Conservation (phyloP, 805 yeast species). For the Yarrowia sp. region DNA sequence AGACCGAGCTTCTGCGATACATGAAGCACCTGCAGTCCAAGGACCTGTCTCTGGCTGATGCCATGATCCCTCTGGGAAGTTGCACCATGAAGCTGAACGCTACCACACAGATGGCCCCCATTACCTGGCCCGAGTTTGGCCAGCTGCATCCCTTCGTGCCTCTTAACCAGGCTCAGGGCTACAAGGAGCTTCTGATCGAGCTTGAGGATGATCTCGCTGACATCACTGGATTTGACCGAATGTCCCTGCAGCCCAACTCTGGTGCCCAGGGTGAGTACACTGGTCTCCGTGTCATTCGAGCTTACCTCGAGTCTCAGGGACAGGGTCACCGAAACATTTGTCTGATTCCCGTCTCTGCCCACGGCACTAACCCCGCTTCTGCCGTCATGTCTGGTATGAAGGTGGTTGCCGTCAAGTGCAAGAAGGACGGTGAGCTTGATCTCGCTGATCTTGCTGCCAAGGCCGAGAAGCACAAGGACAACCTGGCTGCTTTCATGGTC, state of each 20-base stretch:
- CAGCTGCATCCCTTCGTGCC: slow-evolving; percentile 94
- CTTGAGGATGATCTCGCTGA: slow-evolving; percentile 82
- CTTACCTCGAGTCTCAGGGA: slow-evolving; percentile 69
- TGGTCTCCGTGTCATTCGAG: slow-evolving; percentile 81
- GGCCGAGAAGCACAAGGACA: slow-evolving; percentile 64
- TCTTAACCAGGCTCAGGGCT: slow-evolving; percentile 82
- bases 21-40: slow-evolving; percentile 78
- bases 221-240: slow-evolving; percentile 89
- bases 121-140: slow-evolving; percentile 91
- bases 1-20: slow-evolving; percentile 91
- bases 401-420: slow-evolving; percentile 89
- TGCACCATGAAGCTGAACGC: slow-evolving; percentile 98
- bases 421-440: slow-evolving; percentile 81
- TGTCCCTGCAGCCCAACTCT: slow-evolving; percentile 92
- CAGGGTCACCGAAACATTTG: slow-evolving; percentile 77
- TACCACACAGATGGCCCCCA: slow-evolving; percentile 90
- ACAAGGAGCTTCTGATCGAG: slow-evolving; percentile 68
- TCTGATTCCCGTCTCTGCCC: slow-evolving; percentile 95
- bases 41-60: slow-evolving; percentile 89
- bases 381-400: slow-evolving; percentile 96
- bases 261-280: slow-evolving; percentile 99
- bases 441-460: slow-evolving; percentile 68
- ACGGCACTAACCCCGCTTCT: slow-evolving; percentile 98
- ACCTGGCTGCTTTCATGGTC: slow-evolving; percentile 89
- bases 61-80: slow-evolving; percentile 97